These are phyloP conservation scores for Akanthomyces uredinophilus DNA, from an alignment of 2,329 filamentous ascomycete genomes.

Conservation along the genomic window DNA sequence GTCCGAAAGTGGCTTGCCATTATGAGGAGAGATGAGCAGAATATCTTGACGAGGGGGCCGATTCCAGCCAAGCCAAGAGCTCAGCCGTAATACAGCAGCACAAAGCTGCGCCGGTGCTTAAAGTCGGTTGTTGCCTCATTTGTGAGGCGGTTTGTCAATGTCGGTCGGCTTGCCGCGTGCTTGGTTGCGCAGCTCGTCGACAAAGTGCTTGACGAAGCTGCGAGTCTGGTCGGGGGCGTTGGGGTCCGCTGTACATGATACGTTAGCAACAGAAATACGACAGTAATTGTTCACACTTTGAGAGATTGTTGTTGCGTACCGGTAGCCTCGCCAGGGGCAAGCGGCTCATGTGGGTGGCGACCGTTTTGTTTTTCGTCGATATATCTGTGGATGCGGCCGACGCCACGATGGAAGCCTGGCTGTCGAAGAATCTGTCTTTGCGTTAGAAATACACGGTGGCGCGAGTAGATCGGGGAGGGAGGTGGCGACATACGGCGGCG, in stretches of 20 bases:
- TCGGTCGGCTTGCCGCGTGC: constrained; percentile 40
- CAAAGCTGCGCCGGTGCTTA: not conserved
- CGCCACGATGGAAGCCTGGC: constrained; percentile 47
- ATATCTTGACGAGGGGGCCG: too few relatives aligned
- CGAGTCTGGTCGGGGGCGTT: constrained; percentile 20
- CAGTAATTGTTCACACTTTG: not conserved
- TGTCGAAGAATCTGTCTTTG: constrained; percentile 41
- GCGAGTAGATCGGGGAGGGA: not conserved
- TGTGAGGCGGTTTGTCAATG: constrained; percentile 24
- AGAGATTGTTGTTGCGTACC: constrained; percentile 26
- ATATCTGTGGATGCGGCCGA: constrained; percentile 46
- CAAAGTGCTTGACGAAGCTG: constrained; percentile 42
- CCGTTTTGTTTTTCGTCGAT: constrained; percentile 46
- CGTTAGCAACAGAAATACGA: not conserved
- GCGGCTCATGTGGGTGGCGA: constrained; percentile 44
- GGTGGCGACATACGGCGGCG: constrained; percentile 23
- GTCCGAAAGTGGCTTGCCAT: too few relatives aligned
- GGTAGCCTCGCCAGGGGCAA: constrained; percentile 49
- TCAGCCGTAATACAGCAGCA: not conserved
- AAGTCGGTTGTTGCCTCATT: constrained; percentile 17
- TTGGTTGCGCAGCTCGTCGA: constrained; percentile 48
- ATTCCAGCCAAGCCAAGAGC: too few relatives aligned
- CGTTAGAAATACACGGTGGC: constrained; percentile 9
- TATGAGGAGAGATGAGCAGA: too few relatives aligned
- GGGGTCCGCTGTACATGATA: constrained; percentile 27